These are phyloP conservation scores for Daldinia grandis DNA, from an alignment of 495 filamentous ascomycete genomes.

Conservation along the genomic window DNA sequence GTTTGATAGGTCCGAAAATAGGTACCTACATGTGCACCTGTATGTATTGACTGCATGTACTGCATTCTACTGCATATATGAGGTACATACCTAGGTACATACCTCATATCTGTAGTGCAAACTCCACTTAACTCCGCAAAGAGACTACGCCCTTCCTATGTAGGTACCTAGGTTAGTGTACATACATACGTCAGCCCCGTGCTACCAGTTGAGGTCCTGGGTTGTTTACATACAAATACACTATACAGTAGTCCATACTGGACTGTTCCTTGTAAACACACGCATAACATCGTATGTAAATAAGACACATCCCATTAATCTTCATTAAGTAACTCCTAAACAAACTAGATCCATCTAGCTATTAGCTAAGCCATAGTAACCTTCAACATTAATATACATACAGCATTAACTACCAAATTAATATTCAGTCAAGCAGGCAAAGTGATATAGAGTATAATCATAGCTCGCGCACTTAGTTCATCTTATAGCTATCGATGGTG, in stretches of 20 bases:
- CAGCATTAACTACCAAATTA: neutral
- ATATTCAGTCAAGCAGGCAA: neutral
- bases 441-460: neutral
- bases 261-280: too few species aligned
- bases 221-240: too few species aligned
- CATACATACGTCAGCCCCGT: too few species aligned
- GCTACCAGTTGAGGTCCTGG: too few species aligned
- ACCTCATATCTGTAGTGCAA: neutral
- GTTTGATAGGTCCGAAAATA: conserved; percentile 13
- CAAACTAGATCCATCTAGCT: neutral
- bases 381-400: neutral
- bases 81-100: neutral
- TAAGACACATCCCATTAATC: too few species aligned
- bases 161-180: too few species aligned
- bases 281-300: too few species aligned
- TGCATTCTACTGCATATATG: too few species aligned
- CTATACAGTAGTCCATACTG: too few species aligned
- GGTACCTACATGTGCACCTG: neutral
- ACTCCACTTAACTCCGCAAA: neutral
- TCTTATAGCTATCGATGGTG: neutral
- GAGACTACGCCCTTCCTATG: too few species aligned
- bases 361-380: neutral
- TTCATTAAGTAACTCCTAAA: neutral
- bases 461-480: too few species aligned
- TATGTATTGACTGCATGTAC: too few species aligned